Conservation (phyloP, 371 early-diverging fungal genomes). For the Mortierella sp. region DNA sequence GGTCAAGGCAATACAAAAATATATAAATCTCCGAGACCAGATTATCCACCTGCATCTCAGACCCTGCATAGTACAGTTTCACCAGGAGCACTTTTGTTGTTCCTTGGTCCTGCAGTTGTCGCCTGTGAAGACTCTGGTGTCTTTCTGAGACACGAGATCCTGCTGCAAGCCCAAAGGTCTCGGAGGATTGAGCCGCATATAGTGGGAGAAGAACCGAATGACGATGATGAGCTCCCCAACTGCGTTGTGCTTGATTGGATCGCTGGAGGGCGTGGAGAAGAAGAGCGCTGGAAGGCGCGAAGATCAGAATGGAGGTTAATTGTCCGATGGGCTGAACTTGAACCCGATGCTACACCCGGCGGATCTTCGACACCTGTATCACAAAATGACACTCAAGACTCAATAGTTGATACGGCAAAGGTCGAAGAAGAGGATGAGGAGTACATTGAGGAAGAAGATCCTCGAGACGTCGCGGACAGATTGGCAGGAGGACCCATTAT, state of each 20-base stretch:
- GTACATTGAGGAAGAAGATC: slow-evolving; percentile 50
- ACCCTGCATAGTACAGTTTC: slow-evolving; percentile 49
- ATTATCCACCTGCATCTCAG: slow-evolving; percentile 50
- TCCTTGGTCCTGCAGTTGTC: slow-evolving; percentile 48
- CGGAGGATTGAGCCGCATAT: not conserved
- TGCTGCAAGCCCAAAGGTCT: slow-evolving; percentile 39
- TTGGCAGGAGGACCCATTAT: slow-evolving; percentile 49
- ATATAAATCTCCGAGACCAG: slow-evolving; percentile 35
- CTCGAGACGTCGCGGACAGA: slow-evolving; percentile 49
- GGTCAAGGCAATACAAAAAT: slow-evolving; percentile 56
- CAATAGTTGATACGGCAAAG: not conserved
- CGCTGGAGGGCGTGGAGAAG: slow-evolving; percentile 52
- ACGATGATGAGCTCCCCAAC: slow-evolving; percentile 37
- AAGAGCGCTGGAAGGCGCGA: slow-evolving; percentile 50
- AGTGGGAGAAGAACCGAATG: slow-evolving; percentile 1
- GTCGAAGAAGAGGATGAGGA: slow-evolving; percentile 37
- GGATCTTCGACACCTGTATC: not conserved
- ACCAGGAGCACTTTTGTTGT: slow-evolving; percentile 36
- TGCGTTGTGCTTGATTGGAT: slow-evolving; percentile 57
- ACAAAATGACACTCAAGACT: not conserved
- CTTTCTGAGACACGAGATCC: slow-evolving; percentile 47
- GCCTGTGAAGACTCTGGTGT: slow-evolving; percentile 54
- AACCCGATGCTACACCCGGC: not conserved
- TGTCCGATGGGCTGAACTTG: slow-evolving; percentile 55
- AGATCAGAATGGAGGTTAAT: slow-evolving; percentile 48